Conservation (phyloP, 257 asterid genomes). For the Nicotiana undulata region DNA sequence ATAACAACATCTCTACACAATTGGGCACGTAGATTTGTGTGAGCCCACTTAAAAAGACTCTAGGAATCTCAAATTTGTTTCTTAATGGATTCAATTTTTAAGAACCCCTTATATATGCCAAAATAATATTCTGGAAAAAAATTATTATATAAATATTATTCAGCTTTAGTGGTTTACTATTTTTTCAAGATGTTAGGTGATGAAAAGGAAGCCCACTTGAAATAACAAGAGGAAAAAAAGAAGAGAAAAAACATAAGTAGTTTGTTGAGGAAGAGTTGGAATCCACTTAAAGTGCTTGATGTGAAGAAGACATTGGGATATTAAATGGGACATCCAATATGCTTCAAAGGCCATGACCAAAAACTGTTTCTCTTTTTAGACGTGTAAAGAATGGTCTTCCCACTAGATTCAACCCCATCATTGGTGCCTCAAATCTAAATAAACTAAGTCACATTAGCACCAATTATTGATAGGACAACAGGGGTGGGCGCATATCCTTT, state of each 20-base stretch:
- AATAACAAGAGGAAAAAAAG: neutral
- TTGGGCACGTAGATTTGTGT: slow-evolving; percentile 68
- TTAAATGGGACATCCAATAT: slow-evolving; percentile 34
- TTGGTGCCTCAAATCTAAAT: slow-evolving; percentile 33
- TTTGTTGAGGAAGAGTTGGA: slow-evolving; percentile 51
- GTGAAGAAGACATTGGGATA: slow-evolving; percentile 36
- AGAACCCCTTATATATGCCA: neutral
- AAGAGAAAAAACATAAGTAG: slow-evolving; percentile 7
- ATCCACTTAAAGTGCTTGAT: slow-evolving; percentile 57
- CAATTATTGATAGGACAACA: slow-evolving; percentile 61
- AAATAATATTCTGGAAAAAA: neutral
- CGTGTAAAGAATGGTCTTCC: slow-evolving; percentile 65
- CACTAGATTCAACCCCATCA: slow-evolving; percentile 48
- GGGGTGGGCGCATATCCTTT: slow-evolving; percentile 20
- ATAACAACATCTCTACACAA: slow-evolving; percentile 33
- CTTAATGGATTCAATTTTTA: slow-evolving; percentile 17
- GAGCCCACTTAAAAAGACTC: slow-evolving; percentile 58
- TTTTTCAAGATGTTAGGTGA: slow-evolving; percentile 47
- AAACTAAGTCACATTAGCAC: slow-evolving; percentile 32
- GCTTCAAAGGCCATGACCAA: slow-evolving; percentile 21
- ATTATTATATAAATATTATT: neutral
- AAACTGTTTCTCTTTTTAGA: slow-evolving; percentile 27
- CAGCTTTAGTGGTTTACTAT: neutral
- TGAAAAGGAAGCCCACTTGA: slow-evolving; percentile 53
- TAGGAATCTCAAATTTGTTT: slow-evolving; percentile 37